Percentiles rank a stretch among this genome's conserved stretches.
Evolutionary conservation across 257 asterid genomes (phyloP).

Genomic region (Lantana camara): DNA sequence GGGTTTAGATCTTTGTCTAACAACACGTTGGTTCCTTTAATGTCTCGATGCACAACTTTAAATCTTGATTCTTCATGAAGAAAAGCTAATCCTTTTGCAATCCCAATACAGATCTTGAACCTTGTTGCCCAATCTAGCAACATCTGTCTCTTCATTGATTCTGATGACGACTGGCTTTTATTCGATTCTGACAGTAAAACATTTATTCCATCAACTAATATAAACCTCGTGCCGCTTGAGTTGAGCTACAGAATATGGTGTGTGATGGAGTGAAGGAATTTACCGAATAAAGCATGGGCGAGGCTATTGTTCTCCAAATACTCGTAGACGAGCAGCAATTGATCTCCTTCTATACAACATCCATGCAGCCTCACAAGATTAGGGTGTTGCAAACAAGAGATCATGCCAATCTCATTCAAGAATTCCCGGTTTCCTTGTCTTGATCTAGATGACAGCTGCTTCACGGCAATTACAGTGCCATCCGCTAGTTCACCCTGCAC

Average conservation of each 20-base stretch:
- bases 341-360: conserved; percentile 82
- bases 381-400: conserved; percentile 81
- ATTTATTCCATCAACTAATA: neutral
- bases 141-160: conserved; percentile 53
- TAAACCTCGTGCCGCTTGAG: neutral
- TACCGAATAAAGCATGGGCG: conserved; percentile 69
- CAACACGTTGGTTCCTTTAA: conserved; percentile 84
- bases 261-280: neutral
- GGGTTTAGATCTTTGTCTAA: conserved; percentile 78
- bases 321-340: conserved; percentile 77
- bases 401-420: conserved; percentile 84
- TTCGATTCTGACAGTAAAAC: conserved; percentile 41
- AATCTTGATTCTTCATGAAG: conserved; percentile 84
- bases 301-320: conserved; percentile 92
- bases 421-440: conserved; percentile 88
- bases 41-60: conserved; percentile 93
- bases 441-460: conserved; percentile 81
- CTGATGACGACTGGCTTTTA: conserved; percentile 57
- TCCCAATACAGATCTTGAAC: conserved; percentile 74
- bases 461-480: conserved; percentile 79
- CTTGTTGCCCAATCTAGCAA: conserved; percentile 83
- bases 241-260: neutral
- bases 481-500: conserved; percentile 67
- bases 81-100: conserved; percentile 82
- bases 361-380: conserved; percentile 88